A percentile compares a stretch with the other conserved stretches of the same genome.
phyloP scores from a whole-genome alignment of 345 rosid species.

The Moricandia moricandioides region DNA sequence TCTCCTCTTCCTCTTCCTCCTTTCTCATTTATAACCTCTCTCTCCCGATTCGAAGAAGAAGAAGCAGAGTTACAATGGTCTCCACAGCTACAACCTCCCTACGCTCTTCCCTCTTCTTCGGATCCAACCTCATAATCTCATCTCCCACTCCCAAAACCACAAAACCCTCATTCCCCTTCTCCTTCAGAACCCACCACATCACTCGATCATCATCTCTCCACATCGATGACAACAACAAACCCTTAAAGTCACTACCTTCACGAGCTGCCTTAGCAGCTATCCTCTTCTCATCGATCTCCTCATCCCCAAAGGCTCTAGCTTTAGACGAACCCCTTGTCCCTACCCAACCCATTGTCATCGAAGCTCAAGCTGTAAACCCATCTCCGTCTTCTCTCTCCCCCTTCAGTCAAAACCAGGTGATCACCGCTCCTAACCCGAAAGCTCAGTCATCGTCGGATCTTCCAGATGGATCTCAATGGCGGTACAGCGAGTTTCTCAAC shows the following conservation, averaged over 20 bases:
- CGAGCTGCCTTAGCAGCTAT: conserved; percentile 51
- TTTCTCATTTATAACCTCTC: background rate
- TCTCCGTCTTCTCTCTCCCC: conserved; percentile 43
- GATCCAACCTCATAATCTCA: conserved; percentile 27
- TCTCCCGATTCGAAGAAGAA: background rate
- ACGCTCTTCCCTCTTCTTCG: conserved; percentile 20
- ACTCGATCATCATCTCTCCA: conserved; percentile 26
- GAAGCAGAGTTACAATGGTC: conserved; percentile 17
- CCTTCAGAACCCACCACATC: conserved; percentile 27
- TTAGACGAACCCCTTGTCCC: conserved; percentile 33
- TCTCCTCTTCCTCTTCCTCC: background rate
- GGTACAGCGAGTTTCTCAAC: conserved; percentile 77
- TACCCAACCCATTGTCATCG: conserved; percentile 22
- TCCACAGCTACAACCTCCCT: background rate
- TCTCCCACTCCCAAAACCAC: conserved; percentile 29
- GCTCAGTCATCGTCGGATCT: conserved; percentile 45
- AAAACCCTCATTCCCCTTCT: conserved; percentile 11
- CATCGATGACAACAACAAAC: conserved; percentile 25
- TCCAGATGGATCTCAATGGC: conserved; percentile 72
- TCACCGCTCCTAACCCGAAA: conserved; percentile 62
- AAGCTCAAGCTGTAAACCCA: conserved; percentile 49
- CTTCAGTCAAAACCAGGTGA: conserved; percentile 46
- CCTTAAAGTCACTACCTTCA: conserved; percentile 28
- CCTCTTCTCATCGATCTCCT: conserved; percentile 43
- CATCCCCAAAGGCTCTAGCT: conserved; percentile 57